Conservation (phyloP, 257 asterid genomes). For the Paraleonurus japonicus region DNA sequence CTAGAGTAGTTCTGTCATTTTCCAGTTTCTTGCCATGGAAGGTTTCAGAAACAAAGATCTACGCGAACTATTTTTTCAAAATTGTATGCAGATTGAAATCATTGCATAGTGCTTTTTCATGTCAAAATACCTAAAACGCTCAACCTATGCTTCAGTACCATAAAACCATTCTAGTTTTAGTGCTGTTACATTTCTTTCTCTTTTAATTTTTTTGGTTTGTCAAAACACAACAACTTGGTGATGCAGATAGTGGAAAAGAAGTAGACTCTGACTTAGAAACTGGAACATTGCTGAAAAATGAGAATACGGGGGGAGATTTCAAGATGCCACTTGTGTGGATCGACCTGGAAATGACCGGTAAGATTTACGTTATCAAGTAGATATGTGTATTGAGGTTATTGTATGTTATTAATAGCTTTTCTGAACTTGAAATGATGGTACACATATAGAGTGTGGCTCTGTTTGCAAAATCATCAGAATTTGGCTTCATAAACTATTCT, state of each 20-base stretch:
- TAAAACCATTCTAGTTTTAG: neutral
- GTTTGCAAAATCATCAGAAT: slow-evolving; percentile 8
- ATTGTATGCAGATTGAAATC: neutral
- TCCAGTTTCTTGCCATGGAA: neutral
- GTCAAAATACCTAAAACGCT: neutral
- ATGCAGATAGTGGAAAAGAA: slow-evolving; percentile 43
- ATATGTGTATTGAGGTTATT: neutral
- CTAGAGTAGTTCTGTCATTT: neutral
- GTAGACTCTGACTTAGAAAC: slow-evolving; percentile 32
- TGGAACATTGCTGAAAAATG: slow-evolving; percentile 27
- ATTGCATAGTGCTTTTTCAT: slow-evolving; percentile 6
- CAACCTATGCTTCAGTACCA: neutral
- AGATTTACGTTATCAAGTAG: slow-evolving; percentile 21
- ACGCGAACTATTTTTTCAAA: neutral
- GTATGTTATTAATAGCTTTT: neutral
- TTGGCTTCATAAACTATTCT: neutral
- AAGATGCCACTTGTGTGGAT: slow-evolving; percentile 95
- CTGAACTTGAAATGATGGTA: neutral
- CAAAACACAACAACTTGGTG: slow-evolving; percentile 9
- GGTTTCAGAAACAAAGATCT: neutral
- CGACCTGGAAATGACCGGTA: slow-evolving; percentile 98
- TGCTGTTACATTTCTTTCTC: neutral
- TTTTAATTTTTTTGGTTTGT: neutral
- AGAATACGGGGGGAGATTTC: slow-evolving; percentile 37
- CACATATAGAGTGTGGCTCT: neutral